Conservation (phyloP, 139 green algal species). For the Eudorina sp. region DNA sequence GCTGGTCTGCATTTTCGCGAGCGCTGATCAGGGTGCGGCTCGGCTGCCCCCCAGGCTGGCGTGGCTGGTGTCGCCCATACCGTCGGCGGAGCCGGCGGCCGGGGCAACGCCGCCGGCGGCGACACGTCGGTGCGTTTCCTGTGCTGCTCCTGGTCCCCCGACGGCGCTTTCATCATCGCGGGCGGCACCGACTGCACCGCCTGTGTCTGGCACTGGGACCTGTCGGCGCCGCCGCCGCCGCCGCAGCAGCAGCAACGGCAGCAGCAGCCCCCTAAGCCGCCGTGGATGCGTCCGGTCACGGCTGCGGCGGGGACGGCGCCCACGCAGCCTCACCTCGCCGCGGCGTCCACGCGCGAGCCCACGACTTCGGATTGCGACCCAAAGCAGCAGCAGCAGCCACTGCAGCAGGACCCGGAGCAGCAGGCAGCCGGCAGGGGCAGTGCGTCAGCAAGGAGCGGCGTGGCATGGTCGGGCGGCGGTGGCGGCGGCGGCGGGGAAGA, state of each 20-base stretch:
- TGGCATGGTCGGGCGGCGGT: neutral
- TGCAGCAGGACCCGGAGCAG: neutral
- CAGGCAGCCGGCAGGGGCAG: neutral
- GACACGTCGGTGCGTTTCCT: conserved; percentile 62
- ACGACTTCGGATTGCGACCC: neutral
- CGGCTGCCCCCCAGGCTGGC: no score
- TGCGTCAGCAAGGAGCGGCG: neutral
- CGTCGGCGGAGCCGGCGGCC: no score
- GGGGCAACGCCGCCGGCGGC: no score
- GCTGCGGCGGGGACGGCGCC: neutral
- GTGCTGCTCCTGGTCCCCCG: conserved; percentile 77
- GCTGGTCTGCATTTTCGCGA: no score
- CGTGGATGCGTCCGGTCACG: no score
- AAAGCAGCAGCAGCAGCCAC: conserved; percentile 13
- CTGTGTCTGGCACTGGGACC: conserved; percentile 82
- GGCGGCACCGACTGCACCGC: conserved; percentile 69
- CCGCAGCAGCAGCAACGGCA: neutral
- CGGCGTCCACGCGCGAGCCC: no score
- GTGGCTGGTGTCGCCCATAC: no score
- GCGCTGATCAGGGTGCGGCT: no score
- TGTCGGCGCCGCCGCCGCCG: neutral
- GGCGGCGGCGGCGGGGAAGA: neutral
- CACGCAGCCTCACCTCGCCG: neutral
- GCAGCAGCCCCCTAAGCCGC: no score
- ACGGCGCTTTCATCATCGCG: conserved; percentile 78